Conservation (phyloP, 768 basidiomycete genomes). For the Amanita muscaria region DNA sequence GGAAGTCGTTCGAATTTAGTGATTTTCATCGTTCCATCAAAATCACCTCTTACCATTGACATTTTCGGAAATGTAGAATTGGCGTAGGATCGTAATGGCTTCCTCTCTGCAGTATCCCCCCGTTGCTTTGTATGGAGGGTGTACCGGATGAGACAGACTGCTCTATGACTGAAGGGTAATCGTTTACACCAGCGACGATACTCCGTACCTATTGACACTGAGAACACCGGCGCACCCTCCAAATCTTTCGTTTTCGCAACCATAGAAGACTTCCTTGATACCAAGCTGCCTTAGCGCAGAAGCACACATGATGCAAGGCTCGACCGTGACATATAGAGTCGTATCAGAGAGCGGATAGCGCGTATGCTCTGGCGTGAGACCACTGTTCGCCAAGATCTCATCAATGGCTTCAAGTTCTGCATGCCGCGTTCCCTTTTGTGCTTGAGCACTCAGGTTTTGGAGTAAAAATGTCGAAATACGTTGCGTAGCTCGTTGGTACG, state of each 20-base stretch:
- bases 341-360: constrained; percentile 66
- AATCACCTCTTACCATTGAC: constrained; percentile 52
- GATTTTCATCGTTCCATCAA: neutral
- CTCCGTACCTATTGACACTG: constrained; percentile 76
- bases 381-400: constrained; percentile 58
- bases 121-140: constrained; percentile 64
- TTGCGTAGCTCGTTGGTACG: constrained; percentile 91
- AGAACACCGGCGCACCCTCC: constrained; percentile 95
- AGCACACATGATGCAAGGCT: constrained; percentile 99
- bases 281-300: constrained; percentile 91
- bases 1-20: neutral
- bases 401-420: constrained; percentile 98
- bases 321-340: constrained; percentile 94
- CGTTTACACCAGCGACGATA: constrained; percentile 3
- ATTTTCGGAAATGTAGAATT: constrained; percentile 93
- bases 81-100: constrained; percentile 77
- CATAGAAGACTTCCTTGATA: constrained; percentile 84
- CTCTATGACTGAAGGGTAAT: neutral
- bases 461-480: constrained; percentile 34
- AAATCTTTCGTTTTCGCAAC: constrained; percentile 92
- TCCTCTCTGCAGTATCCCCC: constrained; percentile 77
- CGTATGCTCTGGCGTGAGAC: constrained; percentile 42
- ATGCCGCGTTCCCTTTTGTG: constrained; percentile 80
- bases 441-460: constrained; percentile 7
- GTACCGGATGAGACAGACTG: constrained; percentile 64